Evolutionary conservation across 345 rosid species (phyloP), one percentile per base, ranked within the genome.

Genomic region (Barbarea vulgaris): DNA sequence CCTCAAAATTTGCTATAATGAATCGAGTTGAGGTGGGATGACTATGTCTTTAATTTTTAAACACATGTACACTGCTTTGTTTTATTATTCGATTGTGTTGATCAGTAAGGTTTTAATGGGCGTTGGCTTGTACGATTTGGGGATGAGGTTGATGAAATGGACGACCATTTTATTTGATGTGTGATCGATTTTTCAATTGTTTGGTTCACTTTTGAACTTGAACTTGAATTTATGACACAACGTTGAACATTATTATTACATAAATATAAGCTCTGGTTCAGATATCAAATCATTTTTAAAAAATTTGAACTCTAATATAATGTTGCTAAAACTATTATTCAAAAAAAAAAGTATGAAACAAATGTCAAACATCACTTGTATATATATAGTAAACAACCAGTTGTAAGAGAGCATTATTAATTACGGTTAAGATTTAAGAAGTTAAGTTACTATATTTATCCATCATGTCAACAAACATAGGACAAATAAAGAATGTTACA

Each of bases 401-500:
- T 15, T 42, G 47, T 5, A 14, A 15, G 18, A 41, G 47, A 6
- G 8, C 0, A 42, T 15, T 42, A 14, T 15, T 33, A 73, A n/a
- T n/a, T 34, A 73, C 73, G 14, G 67, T 59, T 48, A 48, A 50
- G 11, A 57, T 61, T 59, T 48, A 48, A 50, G 11, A 57, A 15
- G 28, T 68, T 68, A 57, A 15, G 28, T 68, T 68, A 36, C 71
- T 47, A 53, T 24, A 31, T 55, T 25, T 77, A 18, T 37, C 52
- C 14, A 77, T 11, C 36, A 31, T 19, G 9, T 37, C 18, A 77
- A 77, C 76, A 64, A 64, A 70, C 21, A 64, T 52, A 47, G 33
- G 51, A n/a, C 37, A 70, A 77, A 64, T 15, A 64, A 27, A 70
- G 67, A 56, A 28, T 12, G 33, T 69, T 39, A 52, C 69, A 60